Base-by-base conservation (phyloP, 352 stramenopile species). In the Pythium brassicae region DNA sequence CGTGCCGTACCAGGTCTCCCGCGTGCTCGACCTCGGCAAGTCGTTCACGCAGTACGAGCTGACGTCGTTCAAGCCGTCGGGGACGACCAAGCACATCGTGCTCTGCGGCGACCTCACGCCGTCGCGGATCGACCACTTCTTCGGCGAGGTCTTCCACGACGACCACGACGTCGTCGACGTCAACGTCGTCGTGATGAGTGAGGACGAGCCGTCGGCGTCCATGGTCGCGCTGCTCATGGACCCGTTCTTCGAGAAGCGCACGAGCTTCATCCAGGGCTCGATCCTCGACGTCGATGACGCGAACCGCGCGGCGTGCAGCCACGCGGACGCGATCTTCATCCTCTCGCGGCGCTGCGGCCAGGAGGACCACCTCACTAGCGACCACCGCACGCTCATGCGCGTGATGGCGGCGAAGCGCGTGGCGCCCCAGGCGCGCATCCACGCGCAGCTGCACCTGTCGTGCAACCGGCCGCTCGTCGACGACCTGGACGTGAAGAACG, bases 131-230 rank as follows among this genome's bases (percentile, higher is more conserved):
- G 77, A 87, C 42, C 74, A 92, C 43, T 94, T 94, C 50, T 94
- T 94, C 65, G 77, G 78, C 50, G 84, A 94, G 43, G 82, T 94
- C 26, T 94, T 94, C 57, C 84, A 94, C 63, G 85, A 92, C 47
- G 84, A 94, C 60, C 84, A 94, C 57, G 80, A 92, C 62, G 75
- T 91, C 25, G 68, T 89, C 37, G 81, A 89, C 40, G 74, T 92
- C 34, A 83, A 88, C 26, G 80, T 92, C 3, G 72, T 91, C 37
- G 80, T 94, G 25, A 53, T 94, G 20, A 85, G 69, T 50, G 84
- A 92, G 40, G 82, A 94, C 27, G 73, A 86, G 26, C 84, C 84
- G 1, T 84, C 80, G 2, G 87, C 82, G 8, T 76, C 80, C 6
- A 79, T 94, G 55, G 74, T 89, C 40, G 71, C 84, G 42, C 61